Evolutionary conservation across 345 rosid species (phyloP), one percentile per base, ranked within the genome.

Genomic region (Camelina laxa): DNA sequence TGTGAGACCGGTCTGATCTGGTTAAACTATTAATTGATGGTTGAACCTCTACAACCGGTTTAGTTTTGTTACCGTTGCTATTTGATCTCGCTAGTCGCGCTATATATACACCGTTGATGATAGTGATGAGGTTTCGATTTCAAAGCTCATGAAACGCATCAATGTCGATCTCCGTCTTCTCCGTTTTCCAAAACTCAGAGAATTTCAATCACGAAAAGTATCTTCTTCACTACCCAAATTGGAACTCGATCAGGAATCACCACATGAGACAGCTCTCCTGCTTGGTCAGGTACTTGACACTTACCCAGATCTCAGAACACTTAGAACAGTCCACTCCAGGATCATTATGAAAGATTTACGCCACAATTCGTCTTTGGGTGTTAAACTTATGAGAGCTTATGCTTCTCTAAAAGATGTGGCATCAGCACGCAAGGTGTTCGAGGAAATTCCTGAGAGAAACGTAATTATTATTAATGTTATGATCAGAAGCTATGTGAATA

Each of bases 401-500:
- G 80, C 89, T 1, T 69, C 82, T 63, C 5, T 77, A 4, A 88
- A 86, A 4, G 84, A 83, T 60, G 81, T 87, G 6, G n/a, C 31
- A 1, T 22, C 65, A 59, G 71, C 91, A 49, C 94, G 90, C 83
- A 85, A 81, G 41, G 31, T 88, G 75, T 91, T 91, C 83, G 97
- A 86, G 19, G 85, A 80, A 87, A 88, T 82, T 78, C 67, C 89
- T 15, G 84, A 84, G 13, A 86, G 85, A 81, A 88, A 87, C 57
- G 86, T 87, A 5, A 86, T 91, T 59, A 81, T 91, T 75, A 76
- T 85, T 22, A 87, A 91, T 73, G 97, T 88, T 38, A 85, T 87
- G 90, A 91, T 91, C 15, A 83, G 97, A 78, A 87, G 94, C 75
- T 88, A 84, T 44, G 88, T 85, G 19, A 87, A 79, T 74, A 87